Percentiles rank a stretch among this genome's conserved stretches.
Evolutionary conservation across 2,329 filamentous ascomycete species (phyloP).

Genomic region (Penicillium sp.): DNA sequence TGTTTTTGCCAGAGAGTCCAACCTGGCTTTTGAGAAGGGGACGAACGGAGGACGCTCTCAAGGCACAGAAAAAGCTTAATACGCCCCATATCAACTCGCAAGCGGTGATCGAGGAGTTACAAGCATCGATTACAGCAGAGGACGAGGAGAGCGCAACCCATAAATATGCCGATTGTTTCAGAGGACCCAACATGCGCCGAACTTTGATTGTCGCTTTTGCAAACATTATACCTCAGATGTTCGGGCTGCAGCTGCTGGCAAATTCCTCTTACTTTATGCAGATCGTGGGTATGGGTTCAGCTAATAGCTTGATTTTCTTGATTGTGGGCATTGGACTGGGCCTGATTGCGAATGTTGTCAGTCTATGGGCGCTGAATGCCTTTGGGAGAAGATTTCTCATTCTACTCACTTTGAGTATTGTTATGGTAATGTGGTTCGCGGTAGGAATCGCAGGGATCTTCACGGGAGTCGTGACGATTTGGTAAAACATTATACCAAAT

Average conservation of each 20-base stretch:
- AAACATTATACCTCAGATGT: slow-evolving; percentile 42
- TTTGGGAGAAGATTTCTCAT: slow-evolving; percentile 42
- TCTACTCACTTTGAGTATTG: slow-evolving; percentile 33
- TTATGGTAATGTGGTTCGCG: slow-evolving; percentile 40
- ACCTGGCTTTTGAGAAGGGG: slow-evolving; percentile 47
- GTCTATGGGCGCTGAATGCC: slow-evolving; percentile 44
- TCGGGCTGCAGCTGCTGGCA: slow-evolving; percentile 45
- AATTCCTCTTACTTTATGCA: slow-evolving; percentile 40
- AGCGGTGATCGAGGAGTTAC: slow-evolving; percentile 11
- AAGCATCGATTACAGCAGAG: slow-evolving; percentile 32
- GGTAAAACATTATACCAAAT: slow-evolving; percentile 26
- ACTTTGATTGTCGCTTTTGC: slow-evolving; percentile 35
- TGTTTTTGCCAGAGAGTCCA: slow-evolving; percentile 52
- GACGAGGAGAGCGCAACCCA: slow-evolving; percentile 37
- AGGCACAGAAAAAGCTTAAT: slow-evolving; percentile 14
- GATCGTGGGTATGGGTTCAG: slow-evolving; percentile 25
- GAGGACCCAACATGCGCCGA: slow-evolving; percentile 17
- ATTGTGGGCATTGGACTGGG: slow-evolving; percentile 47
- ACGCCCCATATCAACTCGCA: slow-evolving; percentile 1
- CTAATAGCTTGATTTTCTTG: slow-evolving; percentile 41
- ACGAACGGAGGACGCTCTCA: slow-evolving; percentile 30
- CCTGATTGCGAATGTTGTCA: slow-evolving; percentile 42
- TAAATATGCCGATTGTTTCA: slow-evolving; percentile 33
- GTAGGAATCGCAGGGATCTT: slow-evolving; percentile 49
- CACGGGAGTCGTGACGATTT: slow-evolving; percentile 35